Conservation (phyloP, 768 basidiomycete species). For the Podaxis mareebaensis region DNA sequence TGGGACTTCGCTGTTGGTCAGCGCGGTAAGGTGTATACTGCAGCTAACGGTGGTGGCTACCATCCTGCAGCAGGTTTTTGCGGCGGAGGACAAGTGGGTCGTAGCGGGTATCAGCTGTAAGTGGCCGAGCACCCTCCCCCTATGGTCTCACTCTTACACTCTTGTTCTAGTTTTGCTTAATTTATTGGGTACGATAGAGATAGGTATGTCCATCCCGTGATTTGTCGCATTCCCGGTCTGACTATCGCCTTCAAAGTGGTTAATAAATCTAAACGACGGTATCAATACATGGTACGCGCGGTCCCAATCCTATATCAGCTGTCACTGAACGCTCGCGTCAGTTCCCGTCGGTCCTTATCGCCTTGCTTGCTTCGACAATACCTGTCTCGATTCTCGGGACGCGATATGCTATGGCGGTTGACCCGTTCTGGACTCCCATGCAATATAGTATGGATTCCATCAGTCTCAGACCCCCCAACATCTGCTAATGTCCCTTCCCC, state of each 20-base stretch:
- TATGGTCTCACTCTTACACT: background rate
- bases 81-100: conserved; percentile 70
- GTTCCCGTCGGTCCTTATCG: conserved; percentile 68
- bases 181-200: conserved; percentile 75
- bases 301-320: background rate
- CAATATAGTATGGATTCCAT: conserved; percentile 64
- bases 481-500: background rate
- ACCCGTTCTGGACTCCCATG: conserved; percentile 83
- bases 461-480: background rate
- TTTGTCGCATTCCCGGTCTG: background rate
- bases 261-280: conserved; percentile 77
- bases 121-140: conserved; percentile 27
- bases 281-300: conserved; percentile 65
- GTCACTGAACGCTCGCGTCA: conserved; percentile 22
- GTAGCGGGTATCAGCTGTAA: conserved; percentile 73
- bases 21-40: conserved; percentile 72
- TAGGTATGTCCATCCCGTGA: conserved; percentile 48
- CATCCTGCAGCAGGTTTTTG: conserved; percentile 72
- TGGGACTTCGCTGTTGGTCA: conserved; percentile 64
- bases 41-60: conserved; percentile 78
- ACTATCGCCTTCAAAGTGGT: conserved; percentile 46
- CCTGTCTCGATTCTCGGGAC: conserved; percentile 79
- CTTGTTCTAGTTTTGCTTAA: conserved; percentile 60
- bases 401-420: conserved; percentile 71
- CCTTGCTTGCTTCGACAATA: conserved; percentile 75